Percentiles rank a stretch among this genome's conserved stretches.
phyloP scores from a whole-genome alignment of 2,329 filamentous ascomycete species.

The Hirsutella thompsonii region DNA sequence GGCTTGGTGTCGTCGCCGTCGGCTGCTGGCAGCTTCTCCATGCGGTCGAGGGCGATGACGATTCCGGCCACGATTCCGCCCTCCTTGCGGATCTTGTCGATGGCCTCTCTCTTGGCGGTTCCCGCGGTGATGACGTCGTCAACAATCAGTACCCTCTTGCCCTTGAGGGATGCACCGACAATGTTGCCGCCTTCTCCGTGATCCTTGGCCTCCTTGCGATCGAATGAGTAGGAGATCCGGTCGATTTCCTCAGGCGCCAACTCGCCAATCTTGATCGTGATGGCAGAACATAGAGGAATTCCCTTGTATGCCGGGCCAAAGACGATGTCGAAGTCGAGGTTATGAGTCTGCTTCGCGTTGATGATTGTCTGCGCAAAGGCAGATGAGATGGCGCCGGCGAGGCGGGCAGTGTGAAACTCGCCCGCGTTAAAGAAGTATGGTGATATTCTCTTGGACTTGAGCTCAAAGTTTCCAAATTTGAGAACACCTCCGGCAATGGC shows the following conservation, averaged over 20 bases:
- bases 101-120: constrained; percentile 85
- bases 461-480: constrained; percentile 71
- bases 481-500: constrained; percentile 57
- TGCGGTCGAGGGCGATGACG: constrained; percentile 75
- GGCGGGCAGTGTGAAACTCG: constrained; percentile 69
- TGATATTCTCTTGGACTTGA: constrained; percentile 84
- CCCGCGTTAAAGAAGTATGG: constrained; percentile 99
- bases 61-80: constrained; percentile 80
- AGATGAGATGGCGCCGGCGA: constrained; percentile 64
- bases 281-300: constrained; percentile 74
- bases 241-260: constrained; percentile 55
- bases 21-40: constrained; percentile 63
- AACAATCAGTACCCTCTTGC: constrained; percentile 77
- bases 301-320: constrained; percentile 97
- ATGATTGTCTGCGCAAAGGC: constrained; percentile 65
- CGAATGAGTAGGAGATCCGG: constrained; percentile 72
- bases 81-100: constrained; percentile 75
- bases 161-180: constrained; percentile 74
- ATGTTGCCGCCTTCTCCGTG: constrained; percentile 92
- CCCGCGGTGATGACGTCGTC: constrained; percentile 96
- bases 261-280: constrained; percentile 61
- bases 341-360: constrained; percentile 26
- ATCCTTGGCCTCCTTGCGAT: constrained; percentile 92
- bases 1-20: constrained; percentile 54
- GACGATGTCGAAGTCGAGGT: constrained; percentile 63